These are phyloP conservation scores for Syzygium aromaticum DNA, from an alignment of 345 rosid species.

Conservation along the genomic window DNA sequence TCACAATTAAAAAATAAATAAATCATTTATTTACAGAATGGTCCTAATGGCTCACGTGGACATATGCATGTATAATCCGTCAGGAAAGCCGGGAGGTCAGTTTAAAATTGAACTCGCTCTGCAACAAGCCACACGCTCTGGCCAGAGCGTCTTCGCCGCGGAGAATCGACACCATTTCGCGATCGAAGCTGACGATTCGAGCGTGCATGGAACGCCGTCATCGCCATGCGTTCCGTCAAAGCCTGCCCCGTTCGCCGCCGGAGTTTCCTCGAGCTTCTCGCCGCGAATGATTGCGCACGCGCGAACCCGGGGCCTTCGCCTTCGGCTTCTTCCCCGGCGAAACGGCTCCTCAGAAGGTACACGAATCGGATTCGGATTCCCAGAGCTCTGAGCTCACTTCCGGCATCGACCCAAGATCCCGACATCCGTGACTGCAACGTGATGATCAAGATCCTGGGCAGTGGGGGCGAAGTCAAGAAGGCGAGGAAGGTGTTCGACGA, in stretches of 20 bases:
- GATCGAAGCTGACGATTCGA: not conserved
- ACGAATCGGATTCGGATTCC: not conserved
- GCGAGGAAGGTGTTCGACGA: conserved; percentile 36
- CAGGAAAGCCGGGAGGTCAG: not conserved
- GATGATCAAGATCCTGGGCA: conserved; percentile 16
- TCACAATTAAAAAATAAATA: not conserved
- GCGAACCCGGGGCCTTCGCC: not conserved
- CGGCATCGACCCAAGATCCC: not conserved
- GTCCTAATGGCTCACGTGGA: not conserved
- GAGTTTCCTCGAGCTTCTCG: not conserved
- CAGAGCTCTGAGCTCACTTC: not conserved
- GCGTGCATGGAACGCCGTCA: not conserved
- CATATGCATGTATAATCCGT: not conserved
- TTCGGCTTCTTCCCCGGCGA: not conserved
- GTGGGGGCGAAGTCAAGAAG: conserved; percentile 16
- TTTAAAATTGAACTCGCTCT: not conserved
- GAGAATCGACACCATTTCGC: not conserved
- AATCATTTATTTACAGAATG: not conserved
- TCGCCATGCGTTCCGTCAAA: not conserved
- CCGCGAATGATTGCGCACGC: not conserved
- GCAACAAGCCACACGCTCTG: not conserved
- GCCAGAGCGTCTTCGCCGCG: not conserved
- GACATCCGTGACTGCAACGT: conserved; percentile 20
- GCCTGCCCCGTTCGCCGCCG: not conserved
- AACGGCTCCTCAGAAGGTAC: not conserved